phyloP scores from a whole-genome alignment of 2,329 filamentous ascomycete genomes.

The Mycosphaerella sp. region DNA sequence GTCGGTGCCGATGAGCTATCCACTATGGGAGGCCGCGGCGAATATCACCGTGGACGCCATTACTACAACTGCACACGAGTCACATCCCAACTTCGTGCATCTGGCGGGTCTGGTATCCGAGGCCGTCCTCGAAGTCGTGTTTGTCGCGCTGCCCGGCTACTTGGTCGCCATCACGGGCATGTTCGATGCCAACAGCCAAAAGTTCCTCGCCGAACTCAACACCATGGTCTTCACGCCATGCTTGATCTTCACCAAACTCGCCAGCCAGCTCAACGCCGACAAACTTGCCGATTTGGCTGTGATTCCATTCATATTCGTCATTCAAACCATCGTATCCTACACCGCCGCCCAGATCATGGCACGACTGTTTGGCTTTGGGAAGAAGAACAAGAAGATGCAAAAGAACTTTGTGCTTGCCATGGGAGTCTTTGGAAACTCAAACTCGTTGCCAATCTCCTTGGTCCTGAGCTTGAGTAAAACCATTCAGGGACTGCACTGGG shows the following conservation, averaged over 20 bases:
- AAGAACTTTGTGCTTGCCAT: conserved; percentile 95
- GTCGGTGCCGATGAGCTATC: conserved; percentile 25
- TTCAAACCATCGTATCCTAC: conserved; percentile 85
- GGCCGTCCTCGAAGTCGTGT: conserved; percentile 90
- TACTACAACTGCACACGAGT: conserved; percentile 18
- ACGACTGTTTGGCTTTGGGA: conserved; percentile 63
- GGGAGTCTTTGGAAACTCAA: conserved; percentile 97
- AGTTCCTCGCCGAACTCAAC: conserved; percentile 93
- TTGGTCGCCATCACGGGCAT: conserved; percentile 83
- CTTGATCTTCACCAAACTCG: conserved; percentile 94
- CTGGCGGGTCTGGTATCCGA: conserved; percentile 83
- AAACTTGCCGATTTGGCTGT: conserved; percentile 86
- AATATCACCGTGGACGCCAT: conserved; percentile 26
- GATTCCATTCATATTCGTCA: conserved; percentile 87
- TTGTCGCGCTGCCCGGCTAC: conserved; percentile 89
- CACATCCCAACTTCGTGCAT: conserved; percentile 58
- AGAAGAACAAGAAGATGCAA: conserved; percentile 55
- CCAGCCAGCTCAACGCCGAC: conserved; percentile 84
- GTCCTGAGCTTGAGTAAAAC: conserved; percentile 92
- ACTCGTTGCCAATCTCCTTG: conserved; percentile 92
- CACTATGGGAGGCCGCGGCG: conserved; percentile 29
- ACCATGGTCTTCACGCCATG: conserved; percentile 95
- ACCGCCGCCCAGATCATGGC: conserved; percentile 64
- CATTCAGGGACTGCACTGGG: conserved; percentile 86
- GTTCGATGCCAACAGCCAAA: conserved; percentile 93